Evolutionary conservation across 1,284 basidiomycete genomes (phyloP).

Genomic region (Chiua sp.): DNA sequence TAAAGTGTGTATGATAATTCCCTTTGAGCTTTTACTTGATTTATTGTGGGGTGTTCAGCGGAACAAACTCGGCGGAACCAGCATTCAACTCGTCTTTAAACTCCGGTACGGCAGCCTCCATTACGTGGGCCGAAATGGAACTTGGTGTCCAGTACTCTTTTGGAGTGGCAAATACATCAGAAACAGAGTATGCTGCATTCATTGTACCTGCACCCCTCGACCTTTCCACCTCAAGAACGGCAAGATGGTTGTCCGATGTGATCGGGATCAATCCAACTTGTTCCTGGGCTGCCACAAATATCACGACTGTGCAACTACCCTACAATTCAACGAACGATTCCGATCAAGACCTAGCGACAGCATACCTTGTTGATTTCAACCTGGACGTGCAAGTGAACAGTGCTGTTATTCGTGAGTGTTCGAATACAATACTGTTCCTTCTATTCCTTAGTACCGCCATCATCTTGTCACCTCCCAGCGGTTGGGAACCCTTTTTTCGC

Average conservation of each 20-base stretch:
- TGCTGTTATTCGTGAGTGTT: slow-evolving; percentile 14
- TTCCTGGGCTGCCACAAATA: slow-evolving; percentile 34
- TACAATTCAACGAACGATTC: slow-evolving; percentile 6
- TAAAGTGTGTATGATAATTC: slow-evolving; percentile 20
- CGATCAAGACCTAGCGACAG: slow-evolving; percentile 7
- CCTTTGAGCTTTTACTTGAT: neutral
- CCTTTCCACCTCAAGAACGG: slow-evolving; percentile 20
- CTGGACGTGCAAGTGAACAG: slow-evolving; percentile 21
- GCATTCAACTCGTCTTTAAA: slow-evolving; percentile 12
- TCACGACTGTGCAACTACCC: slow-evolving; percentile 25
- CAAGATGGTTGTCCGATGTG: slow-evolving; percentile 37
- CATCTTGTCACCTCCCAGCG: neutral
- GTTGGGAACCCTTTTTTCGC: slow-evolving; percentile 2
- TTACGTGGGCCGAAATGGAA: slow-evolving; percentile 31
- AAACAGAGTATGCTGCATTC: slow-evolving; percentile 20
- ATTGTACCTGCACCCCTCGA: slow-evolving; percentile 24
- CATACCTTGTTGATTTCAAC: slow-evolving; percentile 21
- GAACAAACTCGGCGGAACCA: neutral
- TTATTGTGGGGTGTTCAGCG: slow-evolving; percentile 13
- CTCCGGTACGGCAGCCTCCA: slow-evolving; percentile 19
- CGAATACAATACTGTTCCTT: neutral
- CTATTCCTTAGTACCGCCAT: neutral
- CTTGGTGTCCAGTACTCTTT: slow-evolving; percentile 31
- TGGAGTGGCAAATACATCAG: slow-evolving; percentile 10
- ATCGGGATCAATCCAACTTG: slow-evolving; percentile 31